Evolutionary conservation across 2,329 filamentous ascomycete genomes (phyloP).

Genomic region (Arthrobotrys sphaeroides): DNA sequence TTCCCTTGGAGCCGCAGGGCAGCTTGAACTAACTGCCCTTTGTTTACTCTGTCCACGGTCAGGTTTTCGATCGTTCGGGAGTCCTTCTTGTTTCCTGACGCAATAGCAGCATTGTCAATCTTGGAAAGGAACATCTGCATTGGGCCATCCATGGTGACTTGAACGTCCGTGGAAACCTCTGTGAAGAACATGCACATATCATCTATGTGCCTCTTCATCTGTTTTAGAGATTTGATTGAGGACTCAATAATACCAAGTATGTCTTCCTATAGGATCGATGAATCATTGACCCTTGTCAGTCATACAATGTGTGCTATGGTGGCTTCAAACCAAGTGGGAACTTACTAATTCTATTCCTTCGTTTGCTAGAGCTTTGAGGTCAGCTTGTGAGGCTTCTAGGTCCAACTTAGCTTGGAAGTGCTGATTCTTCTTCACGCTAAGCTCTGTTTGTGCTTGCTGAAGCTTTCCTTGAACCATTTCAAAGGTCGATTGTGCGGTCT

Average conservation of each 20-base stretch:
- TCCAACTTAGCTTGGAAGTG: conserved; percentile 23
- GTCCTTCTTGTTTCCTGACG: conserved; percentile 20
- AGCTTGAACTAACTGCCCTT: conserved; percentile 9
- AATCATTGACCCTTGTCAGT: too few relatives aligned
- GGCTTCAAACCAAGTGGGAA: too few relatives aligned
- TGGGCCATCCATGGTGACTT: conserved; percentile 19
- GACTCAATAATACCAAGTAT: conserved; percentile 26
- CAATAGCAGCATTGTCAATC: conserved; percentile 14
- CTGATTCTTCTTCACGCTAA: neutral
- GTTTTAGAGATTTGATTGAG: conserved; percentile 22
- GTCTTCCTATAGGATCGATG: neutral
- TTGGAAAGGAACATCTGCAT: conserved; percentile 16
- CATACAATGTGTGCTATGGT: too few relatives aligned
- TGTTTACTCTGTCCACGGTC: neutral
- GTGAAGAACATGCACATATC: conserved; percentile 33
- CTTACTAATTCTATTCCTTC: conserved; percentile 22
- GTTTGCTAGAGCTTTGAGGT: conserved; percentile 11
- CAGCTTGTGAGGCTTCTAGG: conserved; percentile 18
- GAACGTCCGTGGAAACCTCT: conserved; percentile 21
- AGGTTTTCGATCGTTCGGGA: conserved; percentile 23
- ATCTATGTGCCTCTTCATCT: conserved; percentile 22
- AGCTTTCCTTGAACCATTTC: conserved; percentile 15
- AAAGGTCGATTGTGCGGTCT: conserved; percentile 27
- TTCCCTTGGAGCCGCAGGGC: conserved; percentile 22
- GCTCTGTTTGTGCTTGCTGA: neutral